Percentiles rank a stretch among this genome's conserved stretches.
Evolutionary conservation across 495 filamentous ascomycete species (phyloP).

Genomic region (Aspergillus conjunctus): DNA sequence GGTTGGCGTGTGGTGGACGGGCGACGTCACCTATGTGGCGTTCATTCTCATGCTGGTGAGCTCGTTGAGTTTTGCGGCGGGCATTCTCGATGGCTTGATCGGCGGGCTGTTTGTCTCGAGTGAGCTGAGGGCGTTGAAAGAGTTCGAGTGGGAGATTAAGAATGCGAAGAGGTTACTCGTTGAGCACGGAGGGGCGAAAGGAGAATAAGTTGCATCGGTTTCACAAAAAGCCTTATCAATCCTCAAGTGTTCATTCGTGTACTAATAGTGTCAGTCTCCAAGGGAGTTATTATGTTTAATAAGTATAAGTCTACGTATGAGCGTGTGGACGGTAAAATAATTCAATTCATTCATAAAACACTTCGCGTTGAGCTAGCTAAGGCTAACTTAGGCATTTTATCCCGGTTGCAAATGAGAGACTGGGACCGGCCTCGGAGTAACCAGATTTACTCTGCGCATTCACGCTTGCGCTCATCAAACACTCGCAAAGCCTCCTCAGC

Average conservation of each 20-base stretch:
- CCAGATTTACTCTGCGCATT: conserved; percentile 50
- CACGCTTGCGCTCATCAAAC: conserved; percentile 71
- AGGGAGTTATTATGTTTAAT: not conserved
- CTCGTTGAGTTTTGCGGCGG: conserved; percentile 72
- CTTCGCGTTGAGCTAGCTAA: not conserved
- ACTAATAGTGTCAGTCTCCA: not conserved
- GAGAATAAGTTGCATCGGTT: not conserved
- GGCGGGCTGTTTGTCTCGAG: conserved; percentile 81
- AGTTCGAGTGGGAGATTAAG: conserved; percentile 92
- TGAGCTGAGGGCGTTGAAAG: conserved; percentile 81
- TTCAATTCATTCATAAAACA: not conserved
- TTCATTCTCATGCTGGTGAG: conserved; percentile 82
- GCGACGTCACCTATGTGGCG: conserved; percentile 66
- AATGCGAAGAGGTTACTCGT: conserved; percentile 58
- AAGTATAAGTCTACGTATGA: not conserved
- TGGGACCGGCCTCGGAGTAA: not conserved
- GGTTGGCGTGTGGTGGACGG: conserved; percentile 83
- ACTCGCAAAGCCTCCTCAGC: conserved; percentile 80
- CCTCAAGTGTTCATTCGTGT: not conserved
- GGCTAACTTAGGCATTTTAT: not conserved
- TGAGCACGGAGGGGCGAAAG: conserved; percentile 2
- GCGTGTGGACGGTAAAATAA: not conserved
- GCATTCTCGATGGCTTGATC: conserved; percentile 80
- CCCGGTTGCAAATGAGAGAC: conserved; percentile 5
- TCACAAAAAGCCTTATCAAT: not conserved